Base-by-base conservation (phyloP, 1,284 basidiomycete genomes). In the Heterobasidion irregulare region DNA sequence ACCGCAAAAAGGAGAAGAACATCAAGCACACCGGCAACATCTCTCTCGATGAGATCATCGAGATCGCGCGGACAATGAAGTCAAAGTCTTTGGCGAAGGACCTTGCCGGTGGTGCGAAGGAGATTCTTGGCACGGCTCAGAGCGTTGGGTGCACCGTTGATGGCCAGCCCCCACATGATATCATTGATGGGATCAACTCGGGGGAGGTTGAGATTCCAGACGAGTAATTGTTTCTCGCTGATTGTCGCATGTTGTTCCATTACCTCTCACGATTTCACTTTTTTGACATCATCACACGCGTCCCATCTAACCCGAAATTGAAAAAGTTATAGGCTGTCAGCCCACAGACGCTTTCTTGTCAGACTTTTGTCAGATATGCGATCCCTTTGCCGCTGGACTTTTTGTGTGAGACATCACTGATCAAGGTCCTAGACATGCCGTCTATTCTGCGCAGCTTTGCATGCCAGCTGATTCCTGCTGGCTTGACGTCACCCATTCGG, bases 1-100 rank as follows among this genome's bases (percentile, higher is more conserved):
- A 99, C 80, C 89, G 97, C 67, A 99, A 99, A 80, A 99, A 99
- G 86, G 94, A 98, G 84, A 99, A 99, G 84, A 99, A 99, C 84
- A 96, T 98, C 78, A 95, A 94, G 75, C 97, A 99, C 84, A 77
- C 77, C 59, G 97, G 97, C 62, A 99, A 98, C 81, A 83, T 99
- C 64, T 71, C 94, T 57, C 80, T 99, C 58, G 96, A 98, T 70
- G 92, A 97, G 76, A 94, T 99, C 69, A 77, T 94, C 70, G 89
- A 96, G 60, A 95, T 96, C 72, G 94, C 94, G 66, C 90, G 97
- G 72, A 97, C 88, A 65, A 98, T 99, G 95, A 88, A 85, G 72
- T 79, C 79, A 77, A 98, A 98, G 77, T 98, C 95, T 12, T 80
- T 99, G 61, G 90, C 95, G 65, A 97, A 95, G 80, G 83, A 86